These are phyloP conservation scores for Lentinula guzmanii DNA, from an alignment of 768 basidiomycete genomes.

Conservation along the genomic window DNA sequence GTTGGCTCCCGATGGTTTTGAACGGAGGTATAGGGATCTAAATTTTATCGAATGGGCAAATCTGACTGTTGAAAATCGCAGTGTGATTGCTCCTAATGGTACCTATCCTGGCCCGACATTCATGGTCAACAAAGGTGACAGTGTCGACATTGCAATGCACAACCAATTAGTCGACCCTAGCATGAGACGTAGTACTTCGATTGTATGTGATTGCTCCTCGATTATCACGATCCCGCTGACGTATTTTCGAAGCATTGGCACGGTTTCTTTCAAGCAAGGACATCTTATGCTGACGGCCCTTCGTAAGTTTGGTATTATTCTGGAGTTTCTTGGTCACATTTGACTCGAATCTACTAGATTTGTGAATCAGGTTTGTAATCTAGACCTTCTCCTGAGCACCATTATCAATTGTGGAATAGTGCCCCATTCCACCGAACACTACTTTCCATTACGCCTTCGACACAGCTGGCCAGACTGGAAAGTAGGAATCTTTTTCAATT, in stretches of 20 bases:
- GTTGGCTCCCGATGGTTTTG: constrained; percentile 31
- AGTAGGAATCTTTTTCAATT: constrained; percentile 14
- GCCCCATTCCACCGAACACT: constrained; percentile 21
- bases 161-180: constrained; percentile 15
- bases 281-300: constrained; percentile 21
- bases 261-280: constrained; percentile 17
- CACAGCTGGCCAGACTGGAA: constrained; percentile 22
- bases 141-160: constrained; percentile 16
- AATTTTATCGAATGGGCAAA: constrained; percentile 7
- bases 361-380: neutral
- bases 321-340: neutral
- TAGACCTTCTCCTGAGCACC: neutral
- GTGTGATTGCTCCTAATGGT: constrained; percentile 15
- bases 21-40: constrained; percentile 32
- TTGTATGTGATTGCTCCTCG: constrained; percentile 9
- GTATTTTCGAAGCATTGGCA: constrained; percentile 14
- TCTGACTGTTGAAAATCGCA: neutral
- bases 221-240: neutral
- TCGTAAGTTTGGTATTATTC: constrained; percentile 4
- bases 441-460: constrained; percentile 24
- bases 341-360: neutral
- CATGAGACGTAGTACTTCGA: constrained; percentile 21
- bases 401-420: constrained; percentile 10
- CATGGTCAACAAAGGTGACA: constrained; percentile 16
- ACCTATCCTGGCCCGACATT: constrained; percentile 17